phyloP scores from a whole-genome alignment of 2,329 filamentous ascomycete species.

The Emericellopsis cladophorae region DNA sequence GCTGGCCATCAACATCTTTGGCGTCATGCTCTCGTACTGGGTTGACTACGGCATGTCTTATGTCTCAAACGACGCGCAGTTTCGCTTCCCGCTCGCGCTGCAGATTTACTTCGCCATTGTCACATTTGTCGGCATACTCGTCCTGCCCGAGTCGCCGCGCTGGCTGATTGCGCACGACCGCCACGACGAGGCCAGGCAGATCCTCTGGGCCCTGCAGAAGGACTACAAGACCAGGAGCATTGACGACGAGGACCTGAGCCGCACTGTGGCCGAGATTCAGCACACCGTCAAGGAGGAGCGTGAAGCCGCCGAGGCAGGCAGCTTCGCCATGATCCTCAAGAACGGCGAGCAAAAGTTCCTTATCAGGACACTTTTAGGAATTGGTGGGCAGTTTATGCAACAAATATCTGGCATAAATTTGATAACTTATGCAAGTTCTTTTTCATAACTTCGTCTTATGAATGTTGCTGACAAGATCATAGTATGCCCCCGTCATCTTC shows the following conservation, averaged over 20 bases:
- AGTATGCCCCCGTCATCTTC: conserved; percentile 22
- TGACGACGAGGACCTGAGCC: neutral
- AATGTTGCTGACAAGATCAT: neutral
- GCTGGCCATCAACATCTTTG: conserved; percentile 9
- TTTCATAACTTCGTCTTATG: neutral
- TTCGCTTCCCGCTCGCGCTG: conserved; percentile 19
- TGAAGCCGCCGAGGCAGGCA: conserved; percentile 8
- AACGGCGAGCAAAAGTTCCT: conserved; percentile 3
- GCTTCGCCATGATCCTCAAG: conserved; percentile 10
- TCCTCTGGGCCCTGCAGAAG: conserved; percentile 7
- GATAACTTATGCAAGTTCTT: neutral
- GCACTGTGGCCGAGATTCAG: conserved; percentile 3
- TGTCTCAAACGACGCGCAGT: conserved; percentile 14
- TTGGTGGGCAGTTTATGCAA: conserved; percentile 22
- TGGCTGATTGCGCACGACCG: conserved; percentile 15
- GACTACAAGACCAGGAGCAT: neutral
- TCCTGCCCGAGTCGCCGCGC: conserved; percentile 13
- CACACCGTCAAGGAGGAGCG: conserved; percentile 13
- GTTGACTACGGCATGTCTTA: conserved; percentile 15
- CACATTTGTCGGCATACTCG: conserved; percentile 11
- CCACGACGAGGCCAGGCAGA: conserved; percentile 12
- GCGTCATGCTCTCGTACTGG: conserved; percentile 8
- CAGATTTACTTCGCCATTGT: conserved; percentile 13
- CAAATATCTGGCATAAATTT: conserved; percentile 7
- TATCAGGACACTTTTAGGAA: conserved; percentile 17